phyloP scores from a whole-genome alignment of 208 protist genomes.

The Leishmania mexicana region DNA sequence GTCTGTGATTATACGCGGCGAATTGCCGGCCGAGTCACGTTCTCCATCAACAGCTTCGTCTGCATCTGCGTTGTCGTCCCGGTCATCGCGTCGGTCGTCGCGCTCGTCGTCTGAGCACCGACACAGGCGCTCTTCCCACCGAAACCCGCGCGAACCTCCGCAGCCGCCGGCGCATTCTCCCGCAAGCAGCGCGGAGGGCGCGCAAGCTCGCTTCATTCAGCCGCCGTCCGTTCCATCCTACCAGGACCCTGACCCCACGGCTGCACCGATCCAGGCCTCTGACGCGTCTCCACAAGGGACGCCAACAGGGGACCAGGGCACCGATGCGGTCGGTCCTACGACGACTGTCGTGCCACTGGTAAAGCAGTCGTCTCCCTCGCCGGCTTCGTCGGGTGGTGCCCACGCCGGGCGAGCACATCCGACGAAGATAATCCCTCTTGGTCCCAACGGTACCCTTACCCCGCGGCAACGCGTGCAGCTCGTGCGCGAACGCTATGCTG shows the following conservation, averaged over 20 bases:
- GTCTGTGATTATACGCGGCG: constrained; percentile 53
- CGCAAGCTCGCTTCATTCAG: constrained; percentile 26
- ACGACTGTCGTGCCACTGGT: not conserved
- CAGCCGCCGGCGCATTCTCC: not conserved
- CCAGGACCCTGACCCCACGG: constrained; percentile 13
- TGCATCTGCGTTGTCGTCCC: constrained; percentile 6
- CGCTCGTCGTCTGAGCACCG: not conserved
- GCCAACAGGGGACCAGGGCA: not conserved
- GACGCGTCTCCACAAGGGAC: not conserved
- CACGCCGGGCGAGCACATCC: constrained; percentile 11
- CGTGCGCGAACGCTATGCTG: constrained; percentile 66
- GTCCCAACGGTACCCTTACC: constrained; percentile 73
- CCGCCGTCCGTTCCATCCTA: constrained; percentile 4
- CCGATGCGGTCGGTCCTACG: not conserved
- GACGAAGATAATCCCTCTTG: constrained; percentile 55
- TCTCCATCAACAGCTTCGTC: constrained; percentile 18
- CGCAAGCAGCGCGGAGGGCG: not conserved
- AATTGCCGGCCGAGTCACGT: constrained; percentile 29
- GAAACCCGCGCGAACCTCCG: not conserved
- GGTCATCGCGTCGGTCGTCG: constrained; percentile 8
- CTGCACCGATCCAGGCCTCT: constrained; percentile 5
- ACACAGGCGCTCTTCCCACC: not conserved
- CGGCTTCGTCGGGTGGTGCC: constrained; percentile 3
- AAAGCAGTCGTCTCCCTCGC: not conserved
- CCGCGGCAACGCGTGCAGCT: constrained; percentile 68